Base-by-base conservation (phyloP, 2,329 filamentous ascomycete genomes). In the Drechslerella coelobrocha region DNA sequence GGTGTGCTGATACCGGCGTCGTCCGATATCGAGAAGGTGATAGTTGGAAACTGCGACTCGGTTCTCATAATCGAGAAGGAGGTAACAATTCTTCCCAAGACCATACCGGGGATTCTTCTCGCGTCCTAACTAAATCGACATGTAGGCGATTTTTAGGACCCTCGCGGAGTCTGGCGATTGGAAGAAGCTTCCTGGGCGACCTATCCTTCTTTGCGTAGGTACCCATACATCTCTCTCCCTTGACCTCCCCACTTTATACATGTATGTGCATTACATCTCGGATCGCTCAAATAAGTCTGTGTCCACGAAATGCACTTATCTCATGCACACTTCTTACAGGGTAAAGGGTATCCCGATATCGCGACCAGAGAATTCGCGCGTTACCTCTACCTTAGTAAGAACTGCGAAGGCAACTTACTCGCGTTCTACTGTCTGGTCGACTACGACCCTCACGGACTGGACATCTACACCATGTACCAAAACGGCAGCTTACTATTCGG, bases 261-360 rank as follows among this genome's bases (percentile, higher is more conserved):
- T 6, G 6, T 31, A 6, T 12, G 29, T n/a, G n/a, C n/a, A n/a
- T n/a, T n/a, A n/a, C n/a, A n/a, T n/a, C n/a, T n/a, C n/a, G n/a
- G n/a, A n/a, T n/a, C n/a, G n/a, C n/a, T n/a, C n/a, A n/a, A n/a
- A n/a, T n/a, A n/a, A n/a, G n/a, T n/a, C n/a, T n/a, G n/a, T n/a
- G n/a, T n/a, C n/a, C n/a, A n/a, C n/a, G n/a, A n/a, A n/a, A n/a
- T 31, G 29, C 29, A n/a, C 2, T 2, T 53, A 9, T n/a, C 29
- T 5, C 12, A n/a, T n/a, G 26, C 50, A 21, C n/a, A n/a, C n/a
- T n/a, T n/a, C n/a, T n/a, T 31, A 2, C 57, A 91, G 88, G 90
- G 86, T 0, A 94, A 92, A 81, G 91, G 91, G 1, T 94, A 91
- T 75, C 90, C 91, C 0, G 91, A 94, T 74, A 80, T 93, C 51